Evolutionary conservation across 768 basidiomycete species (phyloP), one percentile per base, ranked within the genome.

Genomic region (Boletus bicolor): DNA sequence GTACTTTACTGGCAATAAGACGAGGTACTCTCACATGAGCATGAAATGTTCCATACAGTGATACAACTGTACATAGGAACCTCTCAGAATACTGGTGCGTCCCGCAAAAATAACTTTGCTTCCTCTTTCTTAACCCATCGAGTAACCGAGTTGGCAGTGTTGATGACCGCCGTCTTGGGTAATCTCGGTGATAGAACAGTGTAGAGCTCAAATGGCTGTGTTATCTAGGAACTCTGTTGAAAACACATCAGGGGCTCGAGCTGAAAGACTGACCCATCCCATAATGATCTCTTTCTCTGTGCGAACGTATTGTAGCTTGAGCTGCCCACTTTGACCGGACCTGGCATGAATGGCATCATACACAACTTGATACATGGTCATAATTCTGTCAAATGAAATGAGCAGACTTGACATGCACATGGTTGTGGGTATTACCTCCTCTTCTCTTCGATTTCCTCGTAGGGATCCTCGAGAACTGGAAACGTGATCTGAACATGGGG

Each of bases 101-200:
- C 89, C 53, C 81, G 79, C 60, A 99, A 73, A 69, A 98, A 98
- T 56, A 99, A 65, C 62, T 76, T 79, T 6, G 73, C 74, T 70
- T 97, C 96, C 65, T 97, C 91, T 62, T 85, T 88, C 78, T 90
- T 87, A 6, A 97, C 86, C 96, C 96, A 99, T 15, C 86, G 77
- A 21, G 86, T 86, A 26, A 98, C 88, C 1, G 86, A 80, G 68
- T 98, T 96, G 8, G 96, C 97, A 5, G 93, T 90, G 12, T 86
- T 83, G 14, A 98, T 86, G 1, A 84, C 86, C 0, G 90, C 93
- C 49, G 85, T 87, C 78, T 98, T 98, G 7, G 96, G 91, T 50
- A 98, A 67, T 46, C 81, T 78, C 10, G 92, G 90, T 1, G 93
- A 91, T 14, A 95, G 69, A 0, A 89, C 79, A 48, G 96, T 73